A percentile compares a stretch with the other conserved stretches of the same genome.
Conservation (phyloP, 2,329 filamentous ascomycete genomes). For the Teratosphaeria zuluensis region DNA sequence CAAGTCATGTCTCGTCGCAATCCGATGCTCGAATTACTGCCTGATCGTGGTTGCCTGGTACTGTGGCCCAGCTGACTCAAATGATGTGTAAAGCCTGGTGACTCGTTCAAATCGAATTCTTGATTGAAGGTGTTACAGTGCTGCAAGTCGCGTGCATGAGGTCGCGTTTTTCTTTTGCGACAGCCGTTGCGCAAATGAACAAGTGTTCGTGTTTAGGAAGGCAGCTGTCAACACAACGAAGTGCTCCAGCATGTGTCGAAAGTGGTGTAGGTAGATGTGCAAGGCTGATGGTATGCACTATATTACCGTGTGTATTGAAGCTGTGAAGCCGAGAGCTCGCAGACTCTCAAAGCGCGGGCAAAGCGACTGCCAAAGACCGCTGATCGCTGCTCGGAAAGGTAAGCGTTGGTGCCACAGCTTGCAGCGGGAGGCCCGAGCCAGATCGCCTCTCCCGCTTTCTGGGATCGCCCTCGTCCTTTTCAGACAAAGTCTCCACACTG, state of each 20-base stretch:
- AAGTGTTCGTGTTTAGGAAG: background rate
- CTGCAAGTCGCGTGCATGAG: background rate
- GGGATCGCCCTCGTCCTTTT: no score
- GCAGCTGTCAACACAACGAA: background rate
- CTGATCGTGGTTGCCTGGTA: background rate
- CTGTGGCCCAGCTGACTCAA: background rate
- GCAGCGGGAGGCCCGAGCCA: background rate
- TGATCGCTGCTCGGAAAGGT: background rate
- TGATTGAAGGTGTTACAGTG: background rate
- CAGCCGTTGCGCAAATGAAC: background rate
- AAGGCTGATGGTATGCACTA: background rate
- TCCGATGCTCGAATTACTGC: background rate
- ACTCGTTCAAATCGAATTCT: background rate
- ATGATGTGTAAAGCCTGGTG: background rate
- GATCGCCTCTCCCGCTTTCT: background rate
- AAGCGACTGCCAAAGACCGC: background rate
- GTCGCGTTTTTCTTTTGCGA: background rate
- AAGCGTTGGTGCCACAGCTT: background rate
- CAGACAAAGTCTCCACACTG: no score
- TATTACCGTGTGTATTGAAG: background rate
- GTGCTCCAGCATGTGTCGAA: background rate
- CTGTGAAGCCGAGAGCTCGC: background rate
- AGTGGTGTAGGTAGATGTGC: background rate
- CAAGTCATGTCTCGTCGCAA: background rate
- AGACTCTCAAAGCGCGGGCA: background rate